A percentile compares a stretch with the other conserved stretches of the same genome.
Conservation (phyloP, 495 filamentous ascomycete species). For the Lichina pygmaea region DNA sequence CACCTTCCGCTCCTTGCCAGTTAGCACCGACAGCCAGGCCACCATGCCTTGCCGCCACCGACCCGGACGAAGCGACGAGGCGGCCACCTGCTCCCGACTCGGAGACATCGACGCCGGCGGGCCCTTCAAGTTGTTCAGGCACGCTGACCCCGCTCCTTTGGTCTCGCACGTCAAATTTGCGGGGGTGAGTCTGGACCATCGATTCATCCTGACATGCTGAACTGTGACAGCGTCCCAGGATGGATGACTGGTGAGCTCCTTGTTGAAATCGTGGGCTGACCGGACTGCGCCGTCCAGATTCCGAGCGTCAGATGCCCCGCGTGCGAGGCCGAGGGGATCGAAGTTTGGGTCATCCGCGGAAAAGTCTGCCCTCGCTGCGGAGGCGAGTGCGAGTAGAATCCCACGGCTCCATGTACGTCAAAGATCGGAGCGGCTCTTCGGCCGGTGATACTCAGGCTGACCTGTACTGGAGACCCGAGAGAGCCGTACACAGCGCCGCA, state of each 20-base stretch:
- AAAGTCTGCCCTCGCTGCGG: conserved; percentile 2
- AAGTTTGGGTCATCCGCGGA: conserved; percentile 1
- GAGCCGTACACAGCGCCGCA: no score
- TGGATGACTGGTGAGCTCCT: neutral
- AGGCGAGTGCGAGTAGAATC: neutral
- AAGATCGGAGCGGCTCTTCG: no score
- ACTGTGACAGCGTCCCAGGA: neutral
- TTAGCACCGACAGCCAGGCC: no score
- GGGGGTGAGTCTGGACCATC: neutral
- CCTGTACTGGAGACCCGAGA: no score
- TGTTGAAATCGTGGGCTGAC: neutral
- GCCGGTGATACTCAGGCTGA: no score
- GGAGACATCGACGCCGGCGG: no score
- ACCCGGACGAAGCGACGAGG: no score
- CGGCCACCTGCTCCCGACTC: no score
- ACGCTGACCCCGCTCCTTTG: neutral
- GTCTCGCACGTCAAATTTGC: neutral
- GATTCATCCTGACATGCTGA: neutral
- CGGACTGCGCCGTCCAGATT: neutral
- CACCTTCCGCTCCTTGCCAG: no score
- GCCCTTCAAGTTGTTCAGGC: neutral
- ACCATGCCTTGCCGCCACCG: no score
- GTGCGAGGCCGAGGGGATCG: neutral
- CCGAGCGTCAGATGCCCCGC: conserved; percentile 1
- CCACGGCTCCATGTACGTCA: neutral